Evolutionary conservation across 768 basidiomycete genomes (phyloP).

Genomic region (Floccularia luteovirens): DNA sequence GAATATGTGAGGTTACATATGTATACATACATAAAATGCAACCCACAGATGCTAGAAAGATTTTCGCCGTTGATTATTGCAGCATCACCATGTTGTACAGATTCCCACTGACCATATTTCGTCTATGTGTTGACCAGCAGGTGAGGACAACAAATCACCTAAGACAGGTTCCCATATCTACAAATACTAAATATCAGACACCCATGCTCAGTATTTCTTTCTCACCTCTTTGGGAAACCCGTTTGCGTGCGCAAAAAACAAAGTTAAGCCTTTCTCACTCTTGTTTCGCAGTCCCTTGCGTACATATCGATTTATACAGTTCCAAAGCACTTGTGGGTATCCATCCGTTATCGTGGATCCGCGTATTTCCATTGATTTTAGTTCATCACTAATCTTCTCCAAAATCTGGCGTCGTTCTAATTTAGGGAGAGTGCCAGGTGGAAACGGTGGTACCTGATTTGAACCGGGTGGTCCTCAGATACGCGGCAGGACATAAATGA

Average conservation of each 20-base stretch:
- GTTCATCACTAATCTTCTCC: constrained; percentile 12
- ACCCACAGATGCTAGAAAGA: constrained; percentile 55
- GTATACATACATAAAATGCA: background rate
- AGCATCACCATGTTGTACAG: constrained; percentile 83
- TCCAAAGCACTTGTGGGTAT: constrained; percentile 49
- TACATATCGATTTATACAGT: constrained; percentile 65
- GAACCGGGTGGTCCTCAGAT: constrained; percentile 37
- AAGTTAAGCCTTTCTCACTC: constrained; percentile 43
- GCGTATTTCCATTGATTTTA: constrained; percentile 22
- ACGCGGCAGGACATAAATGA: constrained; percentile 48
- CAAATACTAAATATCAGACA: constrained; percentile 1
- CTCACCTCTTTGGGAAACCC: constrained; percentile 83
- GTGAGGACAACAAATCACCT: constrained; percentile 36
- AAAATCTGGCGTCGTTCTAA: constrained; percentile 22
- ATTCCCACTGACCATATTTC: constrained; percentile 83
- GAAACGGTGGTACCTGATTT: constrained; percentile 28
- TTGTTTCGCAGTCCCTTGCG: constrained; percentile 19
- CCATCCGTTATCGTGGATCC: constrained; percentile 26
- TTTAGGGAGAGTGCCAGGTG: constrained; percentile 20
- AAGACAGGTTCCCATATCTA: constrained; percentile 81
- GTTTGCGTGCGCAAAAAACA: constrained; percentile 79
- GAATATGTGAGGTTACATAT: background rate
- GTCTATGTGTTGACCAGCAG: constrained; percentile 32
- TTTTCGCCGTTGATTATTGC: constrained; percentile 55
- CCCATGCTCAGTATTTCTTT: background rate